Conservation (phyloP, 2,329 filamentous ascomycete genomes). For the Hymenoscyphus albidus region DNA sequence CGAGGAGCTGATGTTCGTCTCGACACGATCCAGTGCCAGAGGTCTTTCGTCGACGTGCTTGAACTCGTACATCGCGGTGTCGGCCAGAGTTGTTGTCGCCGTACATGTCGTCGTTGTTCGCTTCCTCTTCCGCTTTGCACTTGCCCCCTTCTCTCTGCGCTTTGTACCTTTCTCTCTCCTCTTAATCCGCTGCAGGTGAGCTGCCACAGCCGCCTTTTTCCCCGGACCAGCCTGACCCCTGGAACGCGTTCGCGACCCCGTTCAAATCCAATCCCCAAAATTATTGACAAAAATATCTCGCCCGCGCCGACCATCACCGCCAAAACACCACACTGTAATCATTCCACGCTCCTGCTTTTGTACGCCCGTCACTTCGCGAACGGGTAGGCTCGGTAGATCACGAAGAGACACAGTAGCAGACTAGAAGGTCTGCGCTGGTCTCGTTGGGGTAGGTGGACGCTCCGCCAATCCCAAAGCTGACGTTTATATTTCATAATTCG, state of each 20-base stretch:
- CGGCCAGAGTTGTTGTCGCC: background rate
- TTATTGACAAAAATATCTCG: background rate
- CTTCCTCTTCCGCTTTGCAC: background rate
- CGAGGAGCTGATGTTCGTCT: background rate
- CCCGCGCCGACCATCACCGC: background rate
- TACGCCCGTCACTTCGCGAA: conserved; percentile 9
- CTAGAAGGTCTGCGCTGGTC: conserved; percentile 63
- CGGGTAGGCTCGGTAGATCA: conserved; percentile 16
- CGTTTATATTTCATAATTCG: background rate
- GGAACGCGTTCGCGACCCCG: background rate
- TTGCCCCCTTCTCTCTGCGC: background rate
- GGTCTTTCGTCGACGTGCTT: background rate
- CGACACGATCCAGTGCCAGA: background rate
- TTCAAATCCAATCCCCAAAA: background rate
- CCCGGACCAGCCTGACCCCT: background rate
- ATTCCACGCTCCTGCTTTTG: background rate
- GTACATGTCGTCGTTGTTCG: background rate
- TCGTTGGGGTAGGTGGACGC: conserved; percentile 33
- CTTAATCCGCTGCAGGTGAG: background rate
- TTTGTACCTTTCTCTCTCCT: background rate
- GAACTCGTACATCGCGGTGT: background rate
- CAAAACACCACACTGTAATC: background rate
- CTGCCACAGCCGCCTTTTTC: background rate
- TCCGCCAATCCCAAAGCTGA: background rate
- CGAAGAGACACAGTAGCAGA: conserved; percentile 51